Evolutionary conservation across 768 basidiomycete species (phyloP), one percentile per base, ranked within the genome.

Genomic region (Tylopilus sp.): DNA sequence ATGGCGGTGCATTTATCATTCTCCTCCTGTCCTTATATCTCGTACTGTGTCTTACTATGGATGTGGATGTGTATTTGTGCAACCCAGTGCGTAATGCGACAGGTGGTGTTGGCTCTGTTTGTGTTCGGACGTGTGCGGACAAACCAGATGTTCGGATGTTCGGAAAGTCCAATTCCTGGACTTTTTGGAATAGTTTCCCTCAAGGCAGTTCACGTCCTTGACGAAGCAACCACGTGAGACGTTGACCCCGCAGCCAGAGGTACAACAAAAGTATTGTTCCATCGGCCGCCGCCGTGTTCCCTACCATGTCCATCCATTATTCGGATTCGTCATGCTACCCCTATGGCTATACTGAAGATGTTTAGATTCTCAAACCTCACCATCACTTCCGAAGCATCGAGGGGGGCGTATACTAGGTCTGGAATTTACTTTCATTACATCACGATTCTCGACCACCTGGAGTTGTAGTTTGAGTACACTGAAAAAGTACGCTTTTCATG

Each of bases 341-440:
- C 50, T 21, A 12, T 53, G 24, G 30, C 30, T 11, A 28, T 43
- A 6, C n/a, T 55, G 33, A 14, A 36, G 6, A 1, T 12, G 8
- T 33, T 44, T 19, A 42, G 47, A 37, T 38, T 38, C 7, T 33
- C 29, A n/a, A 3, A 29, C 7, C 13, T 54, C 17, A 2, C 33
- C 1, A n/a, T 30, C 6, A 14, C 21, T 2, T 43, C 47, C 34
- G 8, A 2, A 31, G 5, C 8, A 31, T 12, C n/a, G 14, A n/a
- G n/a, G 34, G 40, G 4, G 40, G 54, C 11, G 22, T 47, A 9
- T 45, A 52, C 12, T 3, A 46, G 5, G 10, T 30, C 3, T 37
- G 38, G 54, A 46, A 55, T 25, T 12, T 55, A 9, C 25, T 55
- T 7, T 29, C 31, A 4, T 46, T 55, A 4, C 17, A 52, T 5